These are phyloP conservation scores for Sarocladium kiliense DNA, from an alignment of 2,329 filamentous ascomycete species.

Conservation along the genomic window DNA sequence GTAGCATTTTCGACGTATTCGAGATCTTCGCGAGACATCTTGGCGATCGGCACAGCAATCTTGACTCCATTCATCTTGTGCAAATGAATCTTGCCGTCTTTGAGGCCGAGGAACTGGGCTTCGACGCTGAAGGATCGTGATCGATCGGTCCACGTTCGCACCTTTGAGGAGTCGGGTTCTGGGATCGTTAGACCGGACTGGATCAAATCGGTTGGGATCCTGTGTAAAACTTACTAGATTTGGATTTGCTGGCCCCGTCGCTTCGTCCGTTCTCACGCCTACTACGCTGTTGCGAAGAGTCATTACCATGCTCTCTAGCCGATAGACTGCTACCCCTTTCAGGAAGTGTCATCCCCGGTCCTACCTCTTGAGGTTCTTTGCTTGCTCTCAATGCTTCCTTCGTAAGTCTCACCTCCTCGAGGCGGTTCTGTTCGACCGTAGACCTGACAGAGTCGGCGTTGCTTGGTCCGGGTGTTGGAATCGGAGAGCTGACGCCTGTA, in stretches of 20 bases:
- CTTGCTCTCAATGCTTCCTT: conserved; percentile 69
- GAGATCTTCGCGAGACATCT: conserved; percentile 93
- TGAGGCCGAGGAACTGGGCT: conserved; percentile 89
- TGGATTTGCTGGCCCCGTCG: conserved; percentile 50
- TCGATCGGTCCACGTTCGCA: conserved; percentile 91
- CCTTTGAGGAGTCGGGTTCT: conserved; percentile 80
- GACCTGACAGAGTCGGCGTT: conserved; percentile 48
- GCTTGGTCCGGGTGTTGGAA: conserved; percentile 32
- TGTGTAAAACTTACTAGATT: conserved; percentile 60
- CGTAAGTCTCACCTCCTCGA: conserved; percentile 79
- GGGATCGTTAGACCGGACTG: background rate
- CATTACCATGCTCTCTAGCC: conserved; percentile 61
- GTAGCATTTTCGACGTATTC: conserved; percentile 89
- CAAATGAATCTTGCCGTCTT: conserved; percentile 94
- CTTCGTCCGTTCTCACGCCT: conserved; percentile 61
- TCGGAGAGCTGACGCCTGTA: conserved; percentile 58
- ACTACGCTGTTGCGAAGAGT: conserved; percentile 65
- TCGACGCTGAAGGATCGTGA: conserved; percentile 96
- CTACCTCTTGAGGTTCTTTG: conserved; percentile 61
- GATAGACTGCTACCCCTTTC: conserved; percentile 75
- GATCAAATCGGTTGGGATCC: background rate
- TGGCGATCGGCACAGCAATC: conserved; percentile 89
- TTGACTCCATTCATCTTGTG: conserved; percentile 98
- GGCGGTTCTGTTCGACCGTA: conserved; percentile 67
- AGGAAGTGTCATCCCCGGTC: conserved; percentile 69